Evolutionary conservation across 2,329 filamentous ascomycete genomes (phyloP).

Genomic region (Bipolaris bicolor): DNA sequence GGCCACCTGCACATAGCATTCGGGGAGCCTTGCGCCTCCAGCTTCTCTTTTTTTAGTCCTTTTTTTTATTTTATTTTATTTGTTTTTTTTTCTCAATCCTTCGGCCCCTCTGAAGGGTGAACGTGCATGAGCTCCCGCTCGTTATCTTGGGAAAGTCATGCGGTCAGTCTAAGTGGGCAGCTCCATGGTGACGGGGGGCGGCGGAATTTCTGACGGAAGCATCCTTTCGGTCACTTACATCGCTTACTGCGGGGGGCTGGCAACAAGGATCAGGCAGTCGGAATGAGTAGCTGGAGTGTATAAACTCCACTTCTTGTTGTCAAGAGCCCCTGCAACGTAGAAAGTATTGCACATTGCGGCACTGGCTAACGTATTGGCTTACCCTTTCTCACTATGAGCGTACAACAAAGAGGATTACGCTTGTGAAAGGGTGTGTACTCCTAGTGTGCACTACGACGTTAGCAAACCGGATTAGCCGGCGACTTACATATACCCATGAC

Average conservation of each 20-base stretch:
- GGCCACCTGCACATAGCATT: neutral
- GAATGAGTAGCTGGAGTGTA: neutral
- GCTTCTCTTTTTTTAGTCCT: neutral
- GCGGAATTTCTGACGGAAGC: conserved; percentile 18
- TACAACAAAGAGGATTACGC: neutral
- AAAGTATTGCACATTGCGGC: neutral
- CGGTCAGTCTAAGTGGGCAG: neutral
- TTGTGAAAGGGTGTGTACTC: conserved; percentile 6
- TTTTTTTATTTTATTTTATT: neutral
- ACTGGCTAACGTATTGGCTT: neutral
- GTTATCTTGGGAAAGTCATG: neutral
- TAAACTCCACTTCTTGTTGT: conserved; percentile 1
- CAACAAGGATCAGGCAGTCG: conserved; percentile 10
- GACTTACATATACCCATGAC: conserved; percentile 25
- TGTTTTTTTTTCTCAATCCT: neutral
- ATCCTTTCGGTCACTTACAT: conserved; percentile 8
- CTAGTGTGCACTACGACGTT: neutral
- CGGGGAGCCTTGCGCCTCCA: neutral
- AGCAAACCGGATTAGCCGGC: conserved; percentile 18
- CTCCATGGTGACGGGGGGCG: conserved; percentile 5
- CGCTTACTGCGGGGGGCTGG: conserved; percentile 19
- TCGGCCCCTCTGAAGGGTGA: neutral
- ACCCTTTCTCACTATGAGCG: neutral
- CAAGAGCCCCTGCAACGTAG: neutral
- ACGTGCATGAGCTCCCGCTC: neutral